A percentile compares a stretch with the other conserved stretches of the same genome.
Conservation (phyloP, 2,329 filamentous ascomycete genomes). For the Fusarium torulosum region DNA sequence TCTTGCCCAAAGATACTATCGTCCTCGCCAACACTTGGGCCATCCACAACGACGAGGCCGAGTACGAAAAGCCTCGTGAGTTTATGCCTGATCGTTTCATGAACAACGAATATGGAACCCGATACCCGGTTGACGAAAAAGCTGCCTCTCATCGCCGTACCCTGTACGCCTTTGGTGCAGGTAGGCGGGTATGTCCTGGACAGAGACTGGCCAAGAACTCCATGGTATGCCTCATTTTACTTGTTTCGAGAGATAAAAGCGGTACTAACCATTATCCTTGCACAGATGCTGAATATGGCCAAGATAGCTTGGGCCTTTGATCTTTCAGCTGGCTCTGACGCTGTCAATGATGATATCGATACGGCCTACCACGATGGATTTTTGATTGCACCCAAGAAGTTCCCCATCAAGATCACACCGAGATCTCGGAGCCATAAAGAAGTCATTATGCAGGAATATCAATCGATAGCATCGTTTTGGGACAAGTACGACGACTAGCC, state of each 20-base stretch:
- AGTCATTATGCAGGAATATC: not conserved
- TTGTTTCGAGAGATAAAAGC: too few species aligned
- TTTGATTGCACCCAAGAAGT: conserved; percentile 7
- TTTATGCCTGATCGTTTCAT: conserved; percentile 8
- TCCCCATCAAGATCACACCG: conserved; percentile 1
- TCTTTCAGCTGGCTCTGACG: not conserved
- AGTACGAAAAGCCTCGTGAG: not conserved
- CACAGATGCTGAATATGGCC: conserved; percentile 10
- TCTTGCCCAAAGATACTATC: conserved; percentile 62
- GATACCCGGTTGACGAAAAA: not conserved
- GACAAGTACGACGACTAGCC: conserved; percentile 2
- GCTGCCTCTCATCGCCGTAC: not conserved
- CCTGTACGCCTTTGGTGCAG: conserved; percentile 11
- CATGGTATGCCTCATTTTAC: too few species aligned
- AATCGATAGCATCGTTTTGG: not conserved
- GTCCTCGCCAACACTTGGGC: conserved; percentile 54
- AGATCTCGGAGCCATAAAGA: not conserved
- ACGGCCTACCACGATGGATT: conserved; percentile 9
- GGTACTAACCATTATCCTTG: too few species aligned
- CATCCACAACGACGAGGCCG: conserved; percentile 3
- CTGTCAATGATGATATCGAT: conserved; percentile 5
- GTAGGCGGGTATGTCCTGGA: not conserved
- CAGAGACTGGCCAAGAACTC: conserved; percentile 12
- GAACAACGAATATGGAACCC: conserved; percentile 4
- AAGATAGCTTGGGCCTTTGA: conserved; percentile 9